Evolutionary conservation across 2,329 filamentous ascomycete genomes (phyloP).

Genomic region (Diaporthe ilicicola): DNA sequence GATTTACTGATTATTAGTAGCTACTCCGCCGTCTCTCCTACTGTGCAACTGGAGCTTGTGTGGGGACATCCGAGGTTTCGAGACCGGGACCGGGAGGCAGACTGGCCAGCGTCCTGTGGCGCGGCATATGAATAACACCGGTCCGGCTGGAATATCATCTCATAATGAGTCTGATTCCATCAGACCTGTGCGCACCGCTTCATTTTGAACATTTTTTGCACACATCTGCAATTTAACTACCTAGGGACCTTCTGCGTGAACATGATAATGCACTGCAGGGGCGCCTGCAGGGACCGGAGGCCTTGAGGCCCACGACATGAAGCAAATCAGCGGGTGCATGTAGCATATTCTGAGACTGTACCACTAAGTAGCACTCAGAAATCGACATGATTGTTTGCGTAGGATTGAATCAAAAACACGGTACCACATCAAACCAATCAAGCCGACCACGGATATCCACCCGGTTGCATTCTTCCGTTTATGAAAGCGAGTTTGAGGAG

Average conservation of each 20-base stretch:
- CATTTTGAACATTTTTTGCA: too few relatives aligned
- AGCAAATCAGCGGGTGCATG: not conserved
- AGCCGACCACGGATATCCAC: constrained; percentile 27
- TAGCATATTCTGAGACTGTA: not conserved
- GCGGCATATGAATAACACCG: not conserved
- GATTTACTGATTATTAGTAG: too few relatives aligned
- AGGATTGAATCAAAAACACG: not conserved
- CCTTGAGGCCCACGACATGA: not conserved
- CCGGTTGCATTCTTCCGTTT: constrained; percentile 17
- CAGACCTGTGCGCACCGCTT: not conserved
- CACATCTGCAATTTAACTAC: too few relatives aligned
- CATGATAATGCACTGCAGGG: not conserved
- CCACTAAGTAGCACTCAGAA: not conserved
- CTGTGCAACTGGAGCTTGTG: constrained; percentile 5
- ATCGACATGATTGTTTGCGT: too few relatives aligned
- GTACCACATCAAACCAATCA: not conserved
- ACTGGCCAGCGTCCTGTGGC: not conserved
- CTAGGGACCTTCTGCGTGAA: too few relatives aligned
- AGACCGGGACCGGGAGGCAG: not conserved
- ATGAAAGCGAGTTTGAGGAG: constrained; percentile 35
- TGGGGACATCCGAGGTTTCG: constrained; percentile 18
- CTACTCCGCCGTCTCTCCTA: not conserved
- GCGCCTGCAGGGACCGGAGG: not conserved
- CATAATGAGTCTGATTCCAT: not conserved
- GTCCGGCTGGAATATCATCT: too few relatives aligned